Evolutionary conservation across 192 early-diverging fungal species (phyloP), one percentile per base, ranked within the genome.

Genomic region (Coemansia sp.): DNA sequence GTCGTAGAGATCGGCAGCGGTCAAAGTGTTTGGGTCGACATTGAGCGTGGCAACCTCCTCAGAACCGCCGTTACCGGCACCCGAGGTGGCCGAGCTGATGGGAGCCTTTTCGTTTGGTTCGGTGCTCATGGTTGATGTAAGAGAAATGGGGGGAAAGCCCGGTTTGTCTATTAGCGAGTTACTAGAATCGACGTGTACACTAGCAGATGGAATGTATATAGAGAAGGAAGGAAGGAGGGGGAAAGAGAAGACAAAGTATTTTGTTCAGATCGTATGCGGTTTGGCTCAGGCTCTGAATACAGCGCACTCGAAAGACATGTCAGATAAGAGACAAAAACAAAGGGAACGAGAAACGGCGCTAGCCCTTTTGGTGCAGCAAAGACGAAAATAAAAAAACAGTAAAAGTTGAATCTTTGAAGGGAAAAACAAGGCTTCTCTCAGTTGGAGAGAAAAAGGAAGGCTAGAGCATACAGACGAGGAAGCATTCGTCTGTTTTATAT

Each of bases 1-100:
- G 82, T 91, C 86, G 79, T 91, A 91, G 46, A 91, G 84, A 72
- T 91, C 89, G 63, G 88, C 79, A 25, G 87, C 86, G 34, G 86
- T 86, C 74, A 91, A 74, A 12, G 85, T 86, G 61, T 73, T 81
- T 23, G 84, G 72, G 70, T 86, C 84, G 40, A 84, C 83, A 71
- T 85, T 81, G 64, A 86, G 81, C 28, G 85, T 74, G 25, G 58
- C 43, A 31, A 66, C 70, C 4, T 75, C 78, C 39, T 75, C 77
- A 18, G 67, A 33, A 26, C 60, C 71, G 20, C 43, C 42, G 21
- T 58, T 49, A 42, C 28, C 30, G 40, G n/a, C 33, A 29, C 39
- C 63, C 40, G 28, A 48, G 25, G 62, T 56, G 40, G 72, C 56
- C 56, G 62, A 49, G 23, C 71, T 49, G 69, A 45, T 66, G 23